These are phyloP conservation scores for Auricularia sp. DNA, from an alignment of 768 basidiomycete species.

Conservation along the genomic window DNA sequence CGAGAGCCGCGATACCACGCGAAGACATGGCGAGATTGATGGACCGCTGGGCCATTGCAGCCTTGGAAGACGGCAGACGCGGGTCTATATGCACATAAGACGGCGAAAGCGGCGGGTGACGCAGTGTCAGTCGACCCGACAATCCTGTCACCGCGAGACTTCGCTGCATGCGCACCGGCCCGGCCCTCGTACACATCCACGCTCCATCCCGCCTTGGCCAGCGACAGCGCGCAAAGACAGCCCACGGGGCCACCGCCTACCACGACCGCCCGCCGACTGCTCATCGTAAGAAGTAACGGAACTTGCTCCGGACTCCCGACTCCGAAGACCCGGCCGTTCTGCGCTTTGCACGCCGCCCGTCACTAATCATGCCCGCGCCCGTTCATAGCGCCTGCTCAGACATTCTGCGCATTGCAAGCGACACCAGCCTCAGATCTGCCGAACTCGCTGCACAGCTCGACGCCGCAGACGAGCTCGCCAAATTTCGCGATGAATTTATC, in stretches of 20 bases:
- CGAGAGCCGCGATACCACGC: slow-evolving; percentile 81
- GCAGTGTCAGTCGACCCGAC: slow-evolving; percentile 10
- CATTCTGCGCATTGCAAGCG: background rate
- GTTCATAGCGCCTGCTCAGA: background rate
- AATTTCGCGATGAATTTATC: slow-evolving; percentile 12
- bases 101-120: slow-evolving; percentile 6
- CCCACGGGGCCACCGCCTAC: slow-evolving; percentile 90
- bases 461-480: slow-evolving; percentile 7
- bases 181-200: slow-evolving; percentile 75
- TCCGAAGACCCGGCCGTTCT: background rate
- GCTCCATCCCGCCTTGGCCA: slow-evolving; percentile 80
- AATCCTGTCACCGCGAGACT: slow-evolving; percentile 12
- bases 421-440: background rate
- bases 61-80: slow-evolving; percentile 60
- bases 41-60: slow-evolving; percentile 64
- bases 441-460: slow-evolving; percentile 7
- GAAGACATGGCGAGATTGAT: slow-evolving; percentile 96
- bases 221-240: slow-evolving; percentile 75
- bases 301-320: background rate
- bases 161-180: slow-evolving; percentile 41
- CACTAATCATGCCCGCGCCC: background rate
- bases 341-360: background rate
- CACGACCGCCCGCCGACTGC: slow-evolving; percentile 14
- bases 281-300: background rate
- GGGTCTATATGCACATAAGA: slow-evolving; percentile 41